These are phyloP conservation scores for Plasmopara muralis DNA, from an alignment of 352 stramenopile genomes.

Conservation along the genomic window DNA sequence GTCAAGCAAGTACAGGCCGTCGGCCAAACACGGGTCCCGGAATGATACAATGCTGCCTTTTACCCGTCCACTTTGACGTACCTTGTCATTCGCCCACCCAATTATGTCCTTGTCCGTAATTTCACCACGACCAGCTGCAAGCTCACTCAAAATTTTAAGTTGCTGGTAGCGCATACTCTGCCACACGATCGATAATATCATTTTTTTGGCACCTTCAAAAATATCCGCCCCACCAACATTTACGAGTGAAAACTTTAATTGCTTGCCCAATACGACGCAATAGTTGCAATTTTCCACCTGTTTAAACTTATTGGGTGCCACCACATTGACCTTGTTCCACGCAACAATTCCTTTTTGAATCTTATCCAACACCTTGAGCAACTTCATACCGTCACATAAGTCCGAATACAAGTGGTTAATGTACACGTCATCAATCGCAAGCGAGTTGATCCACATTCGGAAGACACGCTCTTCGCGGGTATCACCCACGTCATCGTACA, in stretches of 20 bases:
- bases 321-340: constrained; percentile 86
- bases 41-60: constrained; percentile 81
- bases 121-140: constrained; percentile 38
- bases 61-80: constrained; percentile 58
- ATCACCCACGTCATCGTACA: constrained; percentile 83
- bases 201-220: constrained; percentile 89
- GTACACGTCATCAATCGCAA: constrained; percentile 84
- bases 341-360: constrained; percentile 84
- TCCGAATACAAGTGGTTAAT: constrained; percentile 90
- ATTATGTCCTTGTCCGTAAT: constrained; percentile 84
- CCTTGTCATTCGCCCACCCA: constrained; percentile 79
- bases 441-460: constrained; percentile 91
- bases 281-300: constrained; percentile 89
- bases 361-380: constrained; percentile 88
- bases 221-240: constrained; percentile 91
- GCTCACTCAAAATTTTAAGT: constrained; percentile 71
- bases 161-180: constrained; percentile 92
- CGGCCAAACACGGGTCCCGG: constrained; percentile 68
- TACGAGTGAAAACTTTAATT: constrained; percentile 85
- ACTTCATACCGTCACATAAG: constrained; percentile 79
- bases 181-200: constrained; percentile 92
- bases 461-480: constrained; percentile 86
- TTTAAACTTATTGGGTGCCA: constrained; percentile 87
- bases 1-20: constrained; percentile 82
- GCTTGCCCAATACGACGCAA: constrained; percentile 81